Conservation (phyloP, 2,329 filamentous ascomycete species). For the Sclerotinia minor region DNA sequence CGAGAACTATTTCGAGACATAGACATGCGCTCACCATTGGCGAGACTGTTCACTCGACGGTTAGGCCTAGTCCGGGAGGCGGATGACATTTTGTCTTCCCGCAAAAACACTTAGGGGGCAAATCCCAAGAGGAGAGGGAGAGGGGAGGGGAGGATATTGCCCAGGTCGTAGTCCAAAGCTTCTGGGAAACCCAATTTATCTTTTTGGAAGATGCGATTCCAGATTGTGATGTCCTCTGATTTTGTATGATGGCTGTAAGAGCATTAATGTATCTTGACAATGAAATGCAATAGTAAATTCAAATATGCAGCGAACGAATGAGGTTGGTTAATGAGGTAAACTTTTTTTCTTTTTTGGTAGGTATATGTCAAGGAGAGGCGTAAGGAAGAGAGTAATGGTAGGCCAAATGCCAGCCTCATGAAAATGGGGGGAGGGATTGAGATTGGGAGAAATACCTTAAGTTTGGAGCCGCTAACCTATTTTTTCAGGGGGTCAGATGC, state of each 20-base stretch:
- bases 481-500: background rate
- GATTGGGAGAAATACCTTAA: background rate
- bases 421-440: background rate
- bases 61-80: constrained; percentile 37
- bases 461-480: constrained; percentile 2
- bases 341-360: background rate
- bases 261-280: constrained; percentile 21
- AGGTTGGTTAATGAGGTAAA: background rate
- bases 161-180: background rate
- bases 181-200: background rate
- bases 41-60: constrained; percentile 39
- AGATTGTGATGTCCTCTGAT: background rate
- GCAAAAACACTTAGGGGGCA: background rate
- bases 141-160: background rate
- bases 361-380: constrained; percentile 8
- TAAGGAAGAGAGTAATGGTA: background rate
- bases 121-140: background rate
- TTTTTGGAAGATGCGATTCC: constrained; percentile 7
- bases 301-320: constrained; percentile 9
- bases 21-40: constrained; percentile 33
- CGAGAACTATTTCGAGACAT: constrained; percentile 45
- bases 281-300: constrained; percentile 5
- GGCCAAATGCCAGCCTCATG: constrained; percentile 11
- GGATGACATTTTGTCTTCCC: constrained; percentile 35
- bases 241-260: background rate